Conservation (phyloP, 345 rosid genomes). For the Trapa bicornis region DNA sequence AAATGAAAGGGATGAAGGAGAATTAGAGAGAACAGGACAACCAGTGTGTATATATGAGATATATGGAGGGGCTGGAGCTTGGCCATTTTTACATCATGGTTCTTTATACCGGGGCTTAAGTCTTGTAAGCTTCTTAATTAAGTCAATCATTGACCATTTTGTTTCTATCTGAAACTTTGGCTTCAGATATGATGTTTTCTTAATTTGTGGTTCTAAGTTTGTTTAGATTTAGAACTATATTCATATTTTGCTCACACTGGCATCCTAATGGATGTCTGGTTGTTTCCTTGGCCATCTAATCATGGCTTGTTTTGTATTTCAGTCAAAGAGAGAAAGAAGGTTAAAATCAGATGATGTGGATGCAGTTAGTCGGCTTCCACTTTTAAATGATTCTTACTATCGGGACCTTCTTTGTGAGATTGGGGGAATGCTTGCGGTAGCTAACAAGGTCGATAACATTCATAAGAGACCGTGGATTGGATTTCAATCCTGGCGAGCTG, state of each 20-base stretch:
- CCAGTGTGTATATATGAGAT: conserved; percentile 89
- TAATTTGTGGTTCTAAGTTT: not conserved
- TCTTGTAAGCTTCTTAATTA: conserved; percentile 49
- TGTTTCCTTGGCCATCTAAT: conserved; percentile 5
- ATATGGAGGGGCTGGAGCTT: conserved; percentile 78
- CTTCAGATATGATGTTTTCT: not conserved
- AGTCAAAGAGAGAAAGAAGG: conserved; percentile 68
- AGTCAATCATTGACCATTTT: not conserved
- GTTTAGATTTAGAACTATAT: not conserved
- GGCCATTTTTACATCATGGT: conserved; percentile 95
- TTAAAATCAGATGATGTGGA: conserved; percentile 92
- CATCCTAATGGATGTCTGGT: not conserved
- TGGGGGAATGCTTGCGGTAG: conserved; percentile 96
- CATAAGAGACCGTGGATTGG: conserved; percentile 99
- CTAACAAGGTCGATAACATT: conserved; percentile 76
- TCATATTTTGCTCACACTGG: not conserved
- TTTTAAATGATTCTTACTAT: conserved; percentile 54
- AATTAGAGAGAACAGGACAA: conserved; percentile 95
- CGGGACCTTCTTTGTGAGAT: conserved; percentile 69
- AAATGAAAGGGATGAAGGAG: conserved; percentile 98
- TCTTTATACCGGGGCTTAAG: conserved; percentile 90
- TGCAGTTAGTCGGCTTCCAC: conserved; percentile 66
- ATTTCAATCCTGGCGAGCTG: conserved; percentile 96
- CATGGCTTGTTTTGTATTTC: conserved; percentile 13
- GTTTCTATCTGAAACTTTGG: not conserved